These are phyloP conservation scores for Trichoderma oligosporum DNA, from an alignment of 2,329 filamentous ascomycete species.

Conservation along the genomic window DNA sequence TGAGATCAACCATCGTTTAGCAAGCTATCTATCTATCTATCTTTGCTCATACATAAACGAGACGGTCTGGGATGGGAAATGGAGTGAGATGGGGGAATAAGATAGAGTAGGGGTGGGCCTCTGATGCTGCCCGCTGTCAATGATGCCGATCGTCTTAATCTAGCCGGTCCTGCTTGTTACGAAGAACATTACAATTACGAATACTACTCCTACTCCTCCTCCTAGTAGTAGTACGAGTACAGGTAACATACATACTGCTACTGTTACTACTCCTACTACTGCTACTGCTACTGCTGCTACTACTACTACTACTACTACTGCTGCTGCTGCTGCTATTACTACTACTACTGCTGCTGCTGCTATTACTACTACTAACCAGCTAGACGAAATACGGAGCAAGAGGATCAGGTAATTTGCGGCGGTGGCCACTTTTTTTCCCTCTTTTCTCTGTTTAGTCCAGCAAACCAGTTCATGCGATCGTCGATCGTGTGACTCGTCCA, in stretches of 20 bases:
- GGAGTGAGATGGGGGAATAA: too few species aligned
- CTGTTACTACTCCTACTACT: too few species aligned
- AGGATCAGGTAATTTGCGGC: slow-evolving; percentile 15
- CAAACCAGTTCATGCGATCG: slow-evolving; percentile 17
- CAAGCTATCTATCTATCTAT: too few species aligned
- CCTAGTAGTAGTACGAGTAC: too few species aligned
- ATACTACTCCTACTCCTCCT: too few species aligned
- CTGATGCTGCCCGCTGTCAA: slow-evolving; percentile 15
- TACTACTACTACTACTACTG: too few species aligned
- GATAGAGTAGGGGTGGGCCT: slow-evolving; percentile 2
- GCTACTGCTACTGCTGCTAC: too few species aligned
- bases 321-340: too few species aligned
- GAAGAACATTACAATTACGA: neutral
- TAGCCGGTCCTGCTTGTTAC: slow-evolving; percentile 12
- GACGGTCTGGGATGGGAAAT: neutral
- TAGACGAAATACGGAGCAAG: neutral
- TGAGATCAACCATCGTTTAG: slow-evolving; percentile 7
- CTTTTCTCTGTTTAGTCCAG: slow-evolving; percentile 6
- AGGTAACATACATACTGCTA: too few species aligned
- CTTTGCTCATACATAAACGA: too few species aligned
- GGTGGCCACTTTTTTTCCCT: slow-evolving; percentile 5
- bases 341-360: too few species aligned
- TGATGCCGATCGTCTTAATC: slow-evolving; percentile 16
- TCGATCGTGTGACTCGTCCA: slow-evolving; percentile 17
- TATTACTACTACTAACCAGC: neutral